Evolutionary conservation across 148 eudicot species (phyloP), one percentile per base, ranked within the genome.

Genomic region (Vaccinium myrtillus): DNA sequence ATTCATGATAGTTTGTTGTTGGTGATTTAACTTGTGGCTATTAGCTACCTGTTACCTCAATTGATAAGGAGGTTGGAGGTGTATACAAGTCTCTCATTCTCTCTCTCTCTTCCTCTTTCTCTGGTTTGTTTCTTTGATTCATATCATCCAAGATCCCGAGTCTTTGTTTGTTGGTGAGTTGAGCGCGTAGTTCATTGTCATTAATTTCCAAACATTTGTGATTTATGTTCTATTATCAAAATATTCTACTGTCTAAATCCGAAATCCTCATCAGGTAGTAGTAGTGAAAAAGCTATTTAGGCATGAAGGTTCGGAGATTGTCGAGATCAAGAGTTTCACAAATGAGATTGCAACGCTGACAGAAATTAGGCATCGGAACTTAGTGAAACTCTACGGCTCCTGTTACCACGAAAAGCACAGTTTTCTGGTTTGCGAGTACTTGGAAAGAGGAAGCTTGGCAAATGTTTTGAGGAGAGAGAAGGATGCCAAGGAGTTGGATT

Each of bases 291-390:
- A 30, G 32, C 32, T 87, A 14, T 49, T 84, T 1, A 54, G 48
- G 2, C 73, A 75, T 8, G 32, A 58, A 50, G 81, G 50, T 14
- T 58, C 63, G 39, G 83, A 78, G 25, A 51, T 39, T 4, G 53
- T 39, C 16, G 75, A 82, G 65, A 63, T 23, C 70, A 63, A 63
- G 4, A 63, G 13, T 23, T 63, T 63, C 9, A 13, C 70, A 1
- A 63, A 63, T 23, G 92, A 90, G 59, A 63, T 81, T 6, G 59
- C 36, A 0, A 67, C 59, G 8, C n/a, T 81, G n/a, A 69, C 75
- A 1, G 75, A 67, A 50, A 81, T 69, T 21, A 61, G 83, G 8
- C 83, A 81, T 21, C 70, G 75, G 36, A 81, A 81, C 70, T 46
- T 81, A 11, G 36, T 81, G 75, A 81, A 81, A 46, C n/a, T 81